These are phyloP conservation scores for Linnemannia elongata DNA, from an alignment of 192 early-diverging fungal genomes.

Conservation along the genomic window DNA sequence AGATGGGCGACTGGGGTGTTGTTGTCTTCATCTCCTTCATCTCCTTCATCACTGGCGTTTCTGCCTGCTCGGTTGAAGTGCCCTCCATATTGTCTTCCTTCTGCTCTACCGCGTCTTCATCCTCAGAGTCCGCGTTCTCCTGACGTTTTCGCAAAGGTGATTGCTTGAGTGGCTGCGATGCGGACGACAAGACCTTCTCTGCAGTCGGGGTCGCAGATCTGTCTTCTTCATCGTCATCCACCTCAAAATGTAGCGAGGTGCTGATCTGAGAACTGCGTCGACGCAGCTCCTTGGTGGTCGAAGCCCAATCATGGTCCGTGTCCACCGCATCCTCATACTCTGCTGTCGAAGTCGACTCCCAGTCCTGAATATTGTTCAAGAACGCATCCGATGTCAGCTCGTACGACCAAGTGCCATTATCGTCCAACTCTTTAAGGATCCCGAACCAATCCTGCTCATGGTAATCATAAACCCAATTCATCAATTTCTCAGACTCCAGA, in stretches of 20 bases:
- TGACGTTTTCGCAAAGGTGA: not conserved
- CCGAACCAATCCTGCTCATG: slow-evolving; percentile 49
- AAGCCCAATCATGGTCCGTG: slow-evolving; percentile 44
- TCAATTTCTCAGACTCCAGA: slow-evolving; percentile 32
- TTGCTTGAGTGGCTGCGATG: not conserved
- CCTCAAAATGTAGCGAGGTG: not conserved
- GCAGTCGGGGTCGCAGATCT: slow-evolving; percentile 31
- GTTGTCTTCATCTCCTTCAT: slow-evolving; percentile 16
- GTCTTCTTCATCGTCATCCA: slow-evolving; percentile 9
- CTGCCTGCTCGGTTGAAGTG: not conserved
- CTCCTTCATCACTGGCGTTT: not conserved
- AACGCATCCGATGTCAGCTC: slow-evolving; percentile 40
- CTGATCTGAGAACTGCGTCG: slow-evolving; percentile 42
- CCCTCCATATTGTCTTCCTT: not conserved
- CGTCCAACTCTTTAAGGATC: slow-evolving; percentile 45
- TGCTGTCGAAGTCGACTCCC: slow-evolving; percentile 48
- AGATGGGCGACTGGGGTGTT: slow-evolving; percentile 20
- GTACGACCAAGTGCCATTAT: slow-evolving; percentile 36
- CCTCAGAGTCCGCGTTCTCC: not conserved
- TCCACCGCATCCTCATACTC: slow-evolving; percentile 54
- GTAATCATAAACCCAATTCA: slow-evolving; percentile 45
- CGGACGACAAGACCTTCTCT: not conserved
- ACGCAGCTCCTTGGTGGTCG: slow-evolving; percentile 32
- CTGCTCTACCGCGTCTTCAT: not conserved
- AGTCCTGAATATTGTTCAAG: slow-evolving; percentile 41